Evolutionary conservation across 176 grass and related monocot genomes (phyloP), one percentile per base, ranked within the genome.

Genomic region (Elymus sibiricus): DNA sequence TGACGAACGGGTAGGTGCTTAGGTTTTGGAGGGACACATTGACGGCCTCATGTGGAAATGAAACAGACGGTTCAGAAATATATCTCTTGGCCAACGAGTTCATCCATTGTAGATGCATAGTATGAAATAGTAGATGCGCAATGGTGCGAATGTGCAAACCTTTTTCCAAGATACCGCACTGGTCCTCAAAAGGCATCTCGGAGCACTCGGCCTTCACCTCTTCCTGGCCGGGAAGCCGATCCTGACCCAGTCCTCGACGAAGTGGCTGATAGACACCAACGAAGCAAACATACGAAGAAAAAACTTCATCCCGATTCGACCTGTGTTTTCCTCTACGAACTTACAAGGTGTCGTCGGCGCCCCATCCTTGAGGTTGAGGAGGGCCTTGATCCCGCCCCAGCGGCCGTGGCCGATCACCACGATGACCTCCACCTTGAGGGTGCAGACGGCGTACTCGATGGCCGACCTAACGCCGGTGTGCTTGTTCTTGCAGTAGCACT

Each of bases 241-340:
- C 79, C 88, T 92, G 22, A 98, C 97, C 97, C 97, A 98, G 21
- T 94, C 90, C 90, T 98, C 94, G 0, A 98, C 94, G 66, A 95
- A 95, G 56, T 94, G 88, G 64, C 97, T 98, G 70, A 16, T 35
- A 38, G 10, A 63, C 1, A 12, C 14, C 28, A 68, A 95, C 95
- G 9, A 8, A 26, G 44, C 28, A 49, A 14, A 59, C 21, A 60
- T 7, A 22, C 19, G 9, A 76, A 16, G 0, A 29, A 16, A 79
- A 24, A n/a, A 15, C 27, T 67, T 31, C 2, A 70, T 5, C 79
- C 11, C 76, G 37, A 10, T 9, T 10, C 34, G 21, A 35, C 26
- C 37, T 3, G 25, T 27, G 3, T 32, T 58, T 22, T 5, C 3
- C 3, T 40, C 67, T 11, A 5, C 17, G 4, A 13, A 63, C 89